Evolutionary conservation across 2,329 filamentous ascomycete genomes (phyloP).

Genomic region (Trichoderma guizhouense): DNA sequence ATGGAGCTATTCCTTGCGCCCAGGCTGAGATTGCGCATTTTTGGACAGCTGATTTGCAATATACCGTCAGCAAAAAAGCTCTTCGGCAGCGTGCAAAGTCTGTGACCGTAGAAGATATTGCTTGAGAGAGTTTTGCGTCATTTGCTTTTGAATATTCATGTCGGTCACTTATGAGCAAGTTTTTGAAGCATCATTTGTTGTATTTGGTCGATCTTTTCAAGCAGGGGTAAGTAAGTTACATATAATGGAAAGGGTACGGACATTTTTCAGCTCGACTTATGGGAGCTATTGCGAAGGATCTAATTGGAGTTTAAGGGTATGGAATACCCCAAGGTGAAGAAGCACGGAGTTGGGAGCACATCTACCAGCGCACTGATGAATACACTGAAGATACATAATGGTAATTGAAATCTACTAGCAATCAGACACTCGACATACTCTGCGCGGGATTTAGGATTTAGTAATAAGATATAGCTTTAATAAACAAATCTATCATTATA

Average conservation of each 20-base stretch:
- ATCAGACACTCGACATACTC: not conserved
- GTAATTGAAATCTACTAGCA: too few species aligned
- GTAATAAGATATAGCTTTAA: not conserved
- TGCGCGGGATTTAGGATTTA: not conserved
- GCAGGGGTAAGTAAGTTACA: not conserved
- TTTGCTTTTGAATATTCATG: not conserved
- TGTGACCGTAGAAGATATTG: conserved; percentile 43
- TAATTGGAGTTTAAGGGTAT: not conserved
- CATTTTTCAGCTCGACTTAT: not conserved
- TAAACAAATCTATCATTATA: not conserved
- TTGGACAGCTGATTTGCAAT: conserved; percentile 66
- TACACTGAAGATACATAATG: not conserved
- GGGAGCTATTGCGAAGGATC: not conserved
- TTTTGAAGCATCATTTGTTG: not conserved
- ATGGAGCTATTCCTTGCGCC: conserved; percentile 63
- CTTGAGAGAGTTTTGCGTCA: conserved; percentile 22
- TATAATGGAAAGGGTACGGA: not conserved
- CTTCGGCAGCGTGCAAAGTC: conserved; percentile 45
- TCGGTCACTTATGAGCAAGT: not conserved
- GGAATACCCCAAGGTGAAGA: not conserved
- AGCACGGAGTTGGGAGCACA: not conserved
- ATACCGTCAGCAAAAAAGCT: conserved; percentile 67
- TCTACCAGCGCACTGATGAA: not conserved
- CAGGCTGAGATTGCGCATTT: conserved; percentile 68
- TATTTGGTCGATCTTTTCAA: not conserved